phyloP scores from a whole-genome alignment of 1,284 basidiomycete species.

The Austropuccinia psidii region DNA sequence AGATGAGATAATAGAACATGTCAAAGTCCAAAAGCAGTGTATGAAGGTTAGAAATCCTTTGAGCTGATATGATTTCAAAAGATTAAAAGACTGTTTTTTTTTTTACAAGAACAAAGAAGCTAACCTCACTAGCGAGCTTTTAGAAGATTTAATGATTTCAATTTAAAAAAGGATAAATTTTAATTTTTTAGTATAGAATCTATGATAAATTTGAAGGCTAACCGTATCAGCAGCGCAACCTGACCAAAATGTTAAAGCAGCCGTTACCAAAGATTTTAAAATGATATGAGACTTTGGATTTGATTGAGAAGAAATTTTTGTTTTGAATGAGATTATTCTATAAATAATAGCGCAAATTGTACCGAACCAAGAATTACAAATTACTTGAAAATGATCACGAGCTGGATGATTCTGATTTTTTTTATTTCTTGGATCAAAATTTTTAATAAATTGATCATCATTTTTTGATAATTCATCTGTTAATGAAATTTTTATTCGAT shows the following conservation, averaged over 20 bases:
- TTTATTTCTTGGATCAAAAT: background rate
- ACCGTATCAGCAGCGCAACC: slow-evolving; percentile 29
- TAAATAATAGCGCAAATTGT: slow-evolving; percentile 14
- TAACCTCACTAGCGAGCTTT: slow-evolving; percentile 24
- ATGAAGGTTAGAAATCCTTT: too few species aligned
- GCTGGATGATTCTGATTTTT: background rate
- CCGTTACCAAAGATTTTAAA: background rate
- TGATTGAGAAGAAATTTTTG: background rate
- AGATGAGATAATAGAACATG: background rate
- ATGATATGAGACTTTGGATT: background rate
- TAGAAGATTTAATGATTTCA: too few species aligned
- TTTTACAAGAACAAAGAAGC: background rate
- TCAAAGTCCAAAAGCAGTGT: too few species aligned
- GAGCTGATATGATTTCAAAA: too few species aligned
- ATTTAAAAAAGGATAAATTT: background rate
- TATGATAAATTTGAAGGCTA: background rate
- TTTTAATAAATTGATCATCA: too few species aligned
- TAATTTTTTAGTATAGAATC: background rate
- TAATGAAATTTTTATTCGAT: slow-evolving; percentile 39
- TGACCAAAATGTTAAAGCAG: slow-evolving; percentile 23
- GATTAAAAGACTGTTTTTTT: background rate
- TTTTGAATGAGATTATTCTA: background rate
- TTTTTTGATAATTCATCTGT: slow-evolving; percentile 37
- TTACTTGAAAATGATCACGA: slow-evolving; percentile 19
- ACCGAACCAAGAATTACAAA: slow-evolving; percentile 31